Conservation (phyloP, 2,329 filamentous ascomycete species). For the Trichoderma lentiforme region DNA sequence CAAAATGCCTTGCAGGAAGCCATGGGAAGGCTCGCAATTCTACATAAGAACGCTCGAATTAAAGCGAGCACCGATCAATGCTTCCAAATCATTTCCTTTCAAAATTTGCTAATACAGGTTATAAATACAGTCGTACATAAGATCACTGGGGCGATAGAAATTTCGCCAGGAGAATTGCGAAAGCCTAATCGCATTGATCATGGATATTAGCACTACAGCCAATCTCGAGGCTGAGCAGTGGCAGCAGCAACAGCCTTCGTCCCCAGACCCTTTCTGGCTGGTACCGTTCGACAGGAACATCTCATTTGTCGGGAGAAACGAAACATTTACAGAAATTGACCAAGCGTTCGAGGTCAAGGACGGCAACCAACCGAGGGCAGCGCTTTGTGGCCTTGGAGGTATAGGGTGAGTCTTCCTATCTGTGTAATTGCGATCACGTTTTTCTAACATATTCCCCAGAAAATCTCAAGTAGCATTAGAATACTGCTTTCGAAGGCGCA, state of each 20-base stretch:
- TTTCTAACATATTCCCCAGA: not conserved
- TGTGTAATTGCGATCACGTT: too few species aligned
- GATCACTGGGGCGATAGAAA: too few species aligned
- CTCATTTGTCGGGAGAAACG: constrained; percentile 5
- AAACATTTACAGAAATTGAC: constrained; percentile 11
- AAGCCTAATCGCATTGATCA: not conserved
- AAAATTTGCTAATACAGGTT: not conserved
- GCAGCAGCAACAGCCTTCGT: not conserved
- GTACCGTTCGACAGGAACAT: constrained; percentile 13
- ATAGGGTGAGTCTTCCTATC: constrained; percentile 1
- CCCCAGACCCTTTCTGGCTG: not conserved
- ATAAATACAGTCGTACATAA: not conserved
- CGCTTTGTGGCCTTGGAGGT: constrained; percentile 11
- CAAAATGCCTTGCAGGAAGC: not conserved
- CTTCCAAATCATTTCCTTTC: not conserved
- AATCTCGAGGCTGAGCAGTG: not conserved
- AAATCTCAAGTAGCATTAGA: constrained; percentile 15
- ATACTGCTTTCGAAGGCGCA: constrained; percentile 12
- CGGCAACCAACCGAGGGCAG: constrained; percentile 10
- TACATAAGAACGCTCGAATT: not conserved
- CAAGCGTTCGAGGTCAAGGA: not conserved
- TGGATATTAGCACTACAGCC: not conserved
- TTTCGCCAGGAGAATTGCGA: not conserved
- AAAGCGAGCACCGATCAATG: not conserved
- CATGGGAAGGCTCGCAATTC: not conserved